Evolutionary conservation across 192 early-diverging fungal genomes (phyloP), one percentile per base, ranked within the genome.

Genomic region (Lunasporangiospora selenospora): DNA sequence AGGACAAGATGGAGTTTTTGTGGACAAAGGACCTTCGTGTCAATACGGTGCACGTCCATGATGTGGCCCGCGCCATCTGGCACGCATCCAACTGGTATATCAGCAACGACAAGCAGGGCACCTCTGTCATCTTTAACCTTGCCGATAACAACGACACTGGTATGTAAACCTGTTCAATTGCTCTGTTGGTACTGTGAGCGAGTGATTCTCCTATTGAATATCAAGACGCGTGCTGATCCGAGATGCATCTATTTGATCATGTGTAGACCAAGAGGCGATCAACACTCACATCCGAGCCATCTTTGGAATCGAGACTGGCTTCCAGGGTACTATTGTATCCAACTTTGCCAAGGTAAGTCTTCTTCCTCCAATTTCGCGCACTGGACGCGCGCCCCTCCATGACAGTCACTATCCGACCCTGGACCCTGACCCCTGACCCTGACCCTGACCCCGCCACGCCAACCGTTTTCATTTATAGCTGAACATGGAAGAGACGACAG

Each of bases 1-100:
- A 87, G 33, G 90, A 95, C 70, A 87, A 91, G 59, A 98, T 98
- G 97, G 92, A 92, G 30, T 84, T 96, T 38, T 77, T 98, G 40
- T 98, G 97, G 97, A 93, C 90, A 30, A 92, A 92, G 58, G 92
- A 92, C 53, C 67, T 98, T 37, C 91, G 91, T 51, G 85, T 98
- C 66, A 96, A 93, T 78, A 98, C 97, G 1, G 96, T 98, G 10
- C 97, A 98, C 76, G 94, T 98, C 0, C 30, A 54, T 18, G 97
- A 98, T 69, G 95, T 97, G 3, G 73, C 77, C 2, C 54, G 77
- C 12, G 90, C 90, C 3, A 77, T 83, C n/a, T 79, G 88, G 67
- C 77, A 82, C 31, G 44, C 82, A 15, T 84, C 86, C 29, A 65
- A 60, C 48, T 87, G 84, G 83, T 83, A 83, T 56, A 33, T 70